phyloP scores from a whole-genome alignment of 2,329 filamentous ascomycete genomes.

The Ophidiomyces ophidiicola region DNA sequence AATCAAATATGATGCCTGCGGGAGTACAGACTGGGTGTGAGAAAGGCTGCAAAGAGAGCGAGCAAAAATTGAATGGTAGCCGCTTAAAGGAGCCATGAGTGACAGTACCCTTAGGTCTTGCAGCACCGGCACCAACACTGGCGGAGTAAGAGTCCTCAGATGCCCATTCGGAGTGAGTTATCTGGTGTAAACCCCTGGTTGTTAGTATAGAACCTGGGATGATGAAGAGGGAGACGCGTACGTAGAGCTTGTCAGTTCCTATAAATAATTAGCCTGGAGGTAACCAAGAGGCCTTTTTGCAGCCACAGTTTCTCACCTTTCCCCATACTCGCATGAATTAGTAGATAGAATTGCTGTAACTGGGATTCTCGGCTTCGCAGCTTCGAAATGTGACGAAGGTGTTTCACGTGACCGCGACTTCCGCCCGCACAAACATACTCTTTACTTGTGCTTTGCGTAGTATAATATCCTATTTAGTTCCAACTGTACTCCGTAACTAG shows the following conservation, averaged over 20 bases:
- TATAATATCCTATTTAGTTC: too few relatives aligned
- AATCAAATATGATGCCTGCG: conserved; percentile 81
- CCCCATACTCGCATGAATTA: conserved; percentile 16
- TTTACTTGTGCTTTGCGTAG: too few relatives aligned
- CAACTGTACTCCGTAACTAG: too few relatives aligned
- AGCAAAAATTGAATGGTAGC: conserved; percentile 96
- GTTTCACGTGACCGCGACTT: too few relatives aligned
- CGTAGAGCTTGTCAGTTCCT: conserved; percentile 42
- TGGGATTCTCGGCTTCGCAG: too few relatives aligned
- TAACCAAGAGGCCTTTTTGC: conserved; percentile 8
- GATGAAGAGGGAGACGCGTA: conserved; percentile 20
- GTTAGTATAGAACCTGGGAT: conserved; percentile 12
- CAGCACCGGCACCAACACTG: conserved; percentile 57
- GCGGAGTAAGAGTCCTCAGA: conserved; percentile 80
- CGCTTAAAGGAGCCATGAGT: conserved; percentile 62
- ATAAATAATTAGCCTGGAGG: conserved; percentile 10
- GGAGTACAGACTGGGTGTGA: conserved; percentile 83
- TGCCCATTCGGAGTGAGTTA: conserved; percentile 96
- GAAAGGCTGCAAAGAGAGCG: conserved; percentile 89
- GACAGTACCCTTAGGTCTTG: conserved; percentile 40
- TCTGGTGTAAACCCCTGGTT: conserved; percentile 36
- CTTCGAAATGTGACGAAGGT: too few relatives aligned
- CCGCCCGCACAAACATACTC: too few relatives aligned
- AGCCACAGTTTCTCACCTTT: conserved; percentile 25
- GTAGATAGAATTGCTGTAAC: too few relatives aligned